These are phyloP conservation scores for Curvularia sp. DNA, from an alignment of 2,329 filamentous ascomycete genomes.

Conservation along the genomic window DNA sequence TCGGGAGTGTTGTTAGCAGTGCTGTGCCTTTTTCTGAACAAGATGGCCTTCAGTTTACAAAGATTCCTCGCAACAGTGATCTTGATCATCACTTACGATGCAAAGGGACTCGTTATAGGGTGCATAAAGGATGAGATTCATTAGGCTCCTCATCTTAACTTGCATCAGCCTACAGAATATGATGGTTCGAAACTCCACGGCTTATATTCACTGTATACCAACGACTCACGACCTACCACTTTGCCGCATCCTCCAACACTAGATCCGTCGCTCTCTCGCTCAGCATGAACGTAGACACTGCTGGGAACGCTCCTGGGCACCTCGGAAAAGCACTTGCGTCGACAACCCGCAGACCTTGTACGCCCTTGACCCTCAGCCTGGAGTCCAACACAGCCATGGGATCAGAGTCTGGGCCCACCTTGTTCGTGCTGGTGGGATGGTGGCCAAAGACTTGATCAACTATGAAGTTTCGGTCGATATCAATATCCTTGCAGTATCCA, in stretches of 20 bases:
- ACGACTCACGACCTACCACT: neutral
- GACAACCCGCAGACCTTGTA: slow-evolving; percentile 58
- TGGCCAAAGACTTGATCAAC: slow-evolving; percentile 32
- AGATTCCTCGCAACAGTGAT: neutral
- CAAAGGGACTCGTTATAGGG: neutral
- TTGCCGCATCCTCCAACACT: slow-evolving; percentile 27
- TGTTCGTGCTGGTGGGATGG: slow-evolving; percentile 27
- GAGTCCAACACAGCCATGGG: slow-evolving; percentile 46
- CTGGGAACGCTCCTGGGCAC: slow-evolving; percentile 60
- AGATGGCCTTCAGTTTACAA: neutral
- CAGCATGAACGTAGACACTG: slow-evolving; percentile 56
- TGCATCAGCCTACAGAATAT: neutral
- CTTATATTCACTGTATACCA: neutral
- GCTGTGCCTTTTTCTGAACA: neutral
- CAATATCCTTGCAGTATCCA: slow-evolving; percentile 27
- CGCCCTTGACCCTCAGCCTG: slow-evolving; percentile 52
- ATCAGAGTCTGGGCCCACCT: slow-evolving; percentile 38
- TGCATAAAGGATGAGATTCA: neutral
- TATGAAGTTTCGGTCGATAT: slow-evolving; percentile 29
- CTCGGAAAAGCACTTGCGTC: slow-evolving; percentile 37
- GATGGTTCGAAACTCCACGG: neutral
- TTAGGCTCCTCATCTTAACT: neutral
- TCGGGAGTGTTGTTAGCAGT: too few relatives aligned
- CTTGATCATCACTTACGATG: neutral
- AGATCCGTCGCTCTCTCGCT: slow-evolving; percentile 30